A percentile compares a stretch with the other conserved stretches of the same genome.
These are phyloP conservation scores for Coemansia sp. DNA, from an alignment of 192 early-diverging fungal species.

Conservation along the genomic window DNA sequence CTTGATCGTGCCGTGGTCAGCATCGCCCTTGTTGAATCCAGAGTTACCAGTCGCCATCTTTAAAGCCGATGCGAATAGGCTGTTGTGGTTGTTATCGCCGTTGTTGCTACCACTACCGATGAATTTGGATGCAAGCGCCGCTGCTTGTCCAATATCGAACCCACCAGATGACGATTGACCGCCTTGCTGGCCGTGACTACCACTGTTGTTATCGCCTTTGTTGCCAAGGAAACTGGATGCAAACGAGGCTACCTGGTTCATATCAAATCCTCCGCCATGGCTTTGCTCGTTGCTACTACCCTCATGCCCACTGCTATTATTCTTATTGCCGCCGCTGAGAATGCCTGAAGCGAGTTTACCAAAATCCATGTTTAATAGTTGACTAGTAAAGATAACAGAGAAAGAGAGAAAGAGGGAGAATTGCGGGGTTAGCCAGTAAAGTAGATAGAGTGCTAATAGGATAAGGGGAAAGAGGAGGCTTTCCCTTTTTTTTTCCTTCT, in stretches of 20 bases:
- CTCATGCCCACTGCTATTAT: background rate
- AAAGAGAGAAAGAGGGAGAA: background rate
- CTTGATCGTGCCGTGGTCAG: constrained; percentile 31
- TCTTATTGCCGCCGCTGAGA: constrained; percentile 27
- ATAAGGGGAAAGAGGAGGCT: background rate
- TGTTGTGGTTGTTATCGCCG: constrained; percentile 14
- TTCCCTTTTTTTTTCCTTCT: too few relatives aligned
- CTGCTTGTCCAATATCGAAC: constrained; percentile 29
- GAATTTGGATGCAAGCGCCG: constrained; percentile 27
- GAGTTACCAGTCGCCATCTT: constrained; percentile 37
- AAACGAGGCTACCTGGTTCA: constrained; percentile 23
- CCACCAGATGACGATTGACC: constrained; percentile 13
- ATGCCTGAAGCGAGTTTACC: constrained; percentile 28
- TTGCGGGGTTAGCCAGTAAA: background rate
- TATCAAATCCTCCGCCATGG: constrained; percentile 24
- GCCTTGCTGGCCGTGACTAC: background rate
- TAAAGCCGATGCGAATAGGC: constrained; percentile 32
- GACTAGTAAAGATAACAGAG: background rate
- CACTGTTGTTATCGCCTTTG: background rate
- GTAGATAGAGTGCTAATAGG: background rate
- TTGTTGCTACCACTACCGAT: constrained; percentile 20
- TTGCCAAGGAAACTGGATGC: constrained; percentile 33
- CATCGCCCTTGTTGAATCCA: constrained; percentile 45
- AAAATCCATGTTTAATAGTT: constrained; percentile 35
- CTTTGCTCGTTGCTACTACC: background rate